Percentiles rank a stretch among this genome's conserved stretches.
Evolutionary conservation across 2,329 filamentous ascomycete species (phyloP).

Genomic region (Xylariaceae sp.): DNA sequence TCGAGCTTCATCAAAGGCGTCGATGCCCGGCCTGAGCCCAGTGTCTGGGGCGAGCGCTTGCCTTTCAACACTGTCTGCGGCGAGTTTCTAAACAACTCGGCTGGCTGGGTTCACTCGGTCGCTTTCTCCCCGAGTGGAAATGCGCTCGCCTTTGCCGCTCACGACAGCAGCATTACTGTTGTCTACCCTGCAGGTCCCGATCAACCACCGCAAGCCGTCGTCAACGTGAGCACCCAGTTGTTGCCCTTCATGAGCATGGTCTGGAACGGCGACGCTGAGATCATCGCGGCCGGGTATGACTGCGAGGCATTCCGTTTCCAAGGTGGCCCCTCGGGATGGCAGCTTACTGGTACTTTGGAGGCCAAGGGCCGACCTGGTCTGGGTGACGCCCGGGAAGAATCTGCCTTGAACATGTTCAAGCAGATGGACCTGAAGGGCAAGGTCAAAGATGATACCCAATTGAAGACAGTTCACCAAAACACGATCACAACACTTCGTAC

Average conservation of each 20-base stretch:
- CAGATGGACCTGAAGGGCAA: constrained; percentile 99
- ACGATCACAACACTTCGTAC: constrained; percentile 85
- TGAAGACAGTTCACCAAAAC: constrained; percentile 97
- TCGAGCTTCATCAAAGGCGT: constrained; percentile 96
- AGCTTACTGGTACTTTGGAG: constrained; percentile 81
- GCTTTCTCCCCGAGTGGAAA: constrained; percentile 92
- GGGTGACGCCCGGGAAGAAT: constrained; percentile 78
- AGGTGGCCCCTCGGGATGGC: constrained; percentile 81
- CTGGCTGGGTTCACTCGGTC: constrained; percentile 94
- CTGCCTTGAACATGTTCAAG: constrained; percentile 95
- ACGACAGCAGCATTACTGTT: constrained; percentile 95
- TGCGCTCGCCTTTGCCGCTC: constrained; percentile 90
- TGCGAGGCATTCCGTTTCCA: constrained; percentile 89
- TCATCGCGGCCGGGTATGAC: constrained; percentile 92
- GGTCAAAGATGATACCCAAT: constrained; percentile 85
- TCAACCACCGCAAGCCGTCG: constrained; percentile 85
- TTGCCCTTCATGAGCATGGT: constrained; percentile 91
- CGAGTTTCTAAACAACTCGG: constrained; percentile 93
- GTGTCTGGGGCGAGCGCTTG: constrained; percentile 90
- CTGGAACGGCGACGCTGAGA: constrained; percentile 91
- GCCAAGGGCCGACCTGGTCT: constrained; percentile 67
- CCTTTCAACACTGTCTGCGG: constrained; percentile 99
- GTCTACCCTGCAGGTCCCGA: constrained; percentile 94
- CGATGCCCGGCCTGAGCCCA: constrained; percentile 82
- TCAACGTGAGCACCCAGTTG: constrained; percentile 87